These are phyloP conservation scores for Brettanomyces nanus DNA, from an alignment of 805 yeast species.

Conservation along the genomic window DNA sequence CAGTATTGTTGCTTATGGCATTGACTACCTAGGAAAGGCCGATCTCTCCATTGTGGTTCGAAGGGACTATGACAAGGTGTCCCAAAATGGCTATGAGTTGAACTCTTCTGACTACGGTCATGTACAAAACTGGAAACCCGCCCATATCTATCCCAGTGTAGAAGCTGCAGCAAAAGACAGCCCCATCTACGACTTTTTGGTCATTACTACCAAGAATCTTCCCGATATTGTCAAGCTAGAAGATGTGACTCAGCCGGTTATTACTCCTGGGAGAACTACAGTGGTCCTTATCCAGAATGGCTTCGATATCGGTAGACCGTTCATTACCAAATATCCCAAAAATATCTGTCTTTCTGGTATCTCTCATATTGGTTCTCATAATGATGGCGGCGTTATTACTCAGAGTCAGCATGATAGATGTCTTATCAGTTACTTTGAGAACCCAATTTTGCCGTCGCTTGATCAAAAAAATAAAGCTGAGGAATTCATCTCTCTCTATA, in stretches of 20 bases:
- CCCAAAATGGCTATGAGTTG: constrained; percentile 5
- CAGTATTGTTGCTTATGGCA: constrained; percentile 57
- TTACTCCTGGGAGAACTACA: constrained; percentile 27
- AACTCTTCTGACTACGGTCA: constrained; percentile 56
- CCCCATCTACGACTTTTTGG: constrained; percentile 27
- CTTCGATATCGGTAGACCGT: constrained; percentile 28
- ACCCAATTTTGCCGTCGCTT: constrained; percentile 26
- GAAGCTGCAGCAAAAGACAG: constrained; percentile 35
- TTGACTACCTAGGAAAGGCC: constrained; percentile 38
- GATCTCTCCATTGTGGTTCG: constrained; percentile 54
- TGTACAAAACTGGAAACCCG: constrained; percentile 48
- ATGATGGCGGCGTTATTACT: constrained; percentile 35
- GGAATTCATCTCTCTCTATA: constrained; percentile 38
- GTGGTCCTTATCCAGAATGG: constrained; percentile 34
- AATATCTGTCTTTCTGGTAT: constrained; percentile 31
- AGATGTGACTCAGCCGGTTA: constrained; percentile 17
- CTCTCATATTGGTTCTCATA: constrained; percentile 28
- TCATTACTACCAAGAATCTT: constrained; percentile 44
- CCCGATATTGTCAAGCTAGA: constrained; percentile 54
- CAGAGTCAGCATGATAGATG: constrained; percentile 43
- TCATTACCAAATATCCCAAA: constrained; percentile 20
- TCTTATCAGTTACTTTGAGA: constrained; percentile 45
- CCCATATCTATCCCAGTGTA: constrained; percentile 23
- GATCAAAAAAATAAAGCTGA: constrained; percentile 28
- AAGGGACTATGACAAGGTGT: constrained; percentile 48